Evolutionary conservation across 148 eudicot genomes (phyloP).

Genomic region (Nepenthes gracilis): DNA sequence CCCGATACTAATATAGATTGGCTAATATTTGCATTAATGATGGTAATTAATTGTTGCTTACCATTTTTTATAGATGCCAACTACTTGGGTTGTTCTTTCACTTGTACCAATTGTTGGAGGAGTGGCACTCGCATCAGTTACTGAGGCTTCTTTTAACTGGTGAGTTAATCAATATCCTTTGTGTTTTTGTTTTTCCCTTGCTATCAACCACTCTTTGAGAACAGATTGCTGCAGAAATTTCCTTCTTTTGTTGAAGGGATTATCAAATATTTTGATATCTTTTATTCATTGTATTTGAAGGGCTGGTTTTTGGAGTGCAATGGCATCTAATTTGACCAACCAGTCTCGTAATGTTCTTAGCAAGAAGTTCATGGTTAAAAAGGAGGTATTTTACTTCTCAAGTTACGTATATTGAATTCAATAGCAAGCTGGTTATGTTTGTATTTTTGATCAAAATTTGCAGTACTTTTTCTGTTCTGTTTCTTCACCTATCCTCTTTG

Average conservation of each 20-base stretch:
- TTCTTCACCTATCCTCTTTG: no score
- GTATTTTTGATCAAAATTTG: not conserved
- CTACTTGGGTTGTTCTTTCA: conserved; percentile 73
- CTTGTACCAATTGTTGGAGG: conserved; percentile 93
- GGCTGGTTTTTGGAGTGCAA: conserved; percentile 76
- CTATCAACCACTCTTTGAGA: not conserved
- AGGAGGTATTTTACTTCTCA: conserved; percentile 37
- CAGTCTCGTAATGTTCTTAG: conserved; percentile 92
- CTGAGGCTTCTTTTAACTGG: conserved; percentile 96
- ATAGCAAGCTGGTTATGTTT: not conserved
- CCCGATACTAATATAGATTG: no score
- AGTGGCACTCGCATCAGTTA: conserved; percentile 82
- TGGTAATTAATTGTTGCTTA: not conserved
- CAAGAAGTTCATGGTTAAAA: conserved; percentile 72
- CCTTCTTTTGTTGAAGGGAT: not conserved
- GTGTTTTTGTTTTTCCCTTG: not conserved
- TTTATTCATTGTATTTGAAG: conserved; percentile 5
- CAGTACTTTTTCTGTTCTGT: not conserved
- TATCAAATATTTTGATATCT: not conserved
- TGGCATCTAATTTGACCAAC: conserved; percentile 91
- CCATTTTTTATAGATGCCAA: conserved; percentile 20
- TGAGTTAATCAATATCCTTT: conserved; percentile 21
- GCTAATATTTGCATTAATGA: no score
- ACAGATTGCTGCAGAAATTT: not conserved
- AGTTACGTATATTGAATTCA: not conserved